Conservation (phyloP, 257 asterid genomes). For the Jasminum sambac region DNA sequence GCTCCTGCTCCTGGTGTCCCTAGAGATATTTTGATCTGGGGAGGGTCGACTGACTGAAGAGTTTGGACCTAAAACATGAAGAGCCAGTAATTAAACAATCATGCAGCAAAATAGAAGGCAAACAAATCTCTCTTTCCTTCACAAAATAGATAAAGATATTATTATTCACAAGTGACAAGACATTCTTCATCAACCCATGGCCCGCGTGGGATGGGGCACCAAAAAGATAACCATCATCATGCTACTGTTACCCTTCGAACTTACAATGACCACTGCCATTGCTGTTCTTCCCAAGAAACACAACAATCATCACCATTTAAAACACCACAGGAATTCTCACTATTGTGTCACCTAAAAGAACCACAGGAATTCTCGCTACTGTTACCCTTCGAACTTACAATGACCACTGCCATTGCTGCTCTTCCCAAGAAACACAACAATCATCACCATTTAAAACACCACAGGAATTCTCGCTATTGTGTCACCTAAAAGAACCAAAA, state of each 20-base stretch:
- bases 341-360: too few species aligned
- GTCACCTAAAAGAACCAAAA: not conserved
- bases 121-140: not conserved
- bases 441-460: not conserved
- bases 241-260: not conserved
- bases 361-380: too few species aligned
- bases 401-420: not conserved
- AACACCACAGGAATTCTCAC: not conserved
- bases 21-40: slow-evolving; percentile 34
- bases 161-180: not conserved
- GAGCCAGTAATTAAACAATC: slow-evolving; percentile 8
- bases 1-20: slow-evolving; percentile 34
- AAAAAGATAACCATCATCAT: too few species aligned
- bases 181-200: not conserved
- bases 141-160: not conserved
- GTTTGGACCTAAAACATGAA: slow-evolving; percentile 49
- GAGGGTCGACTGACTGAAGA: slow-evolving; percentile 43
- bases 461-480: not conserved
- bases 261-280: not conserved
- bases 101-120: not conserved
- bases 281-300: not conserved
- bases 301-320: not conserved
- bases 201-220: too few species aligned
- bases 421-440: not conserved
- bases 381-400: not conserved